Evolutionary conservation across 148 eudicot genomes (phyloP).

Genomic region (Fagopyrum esculentum): DNA sequence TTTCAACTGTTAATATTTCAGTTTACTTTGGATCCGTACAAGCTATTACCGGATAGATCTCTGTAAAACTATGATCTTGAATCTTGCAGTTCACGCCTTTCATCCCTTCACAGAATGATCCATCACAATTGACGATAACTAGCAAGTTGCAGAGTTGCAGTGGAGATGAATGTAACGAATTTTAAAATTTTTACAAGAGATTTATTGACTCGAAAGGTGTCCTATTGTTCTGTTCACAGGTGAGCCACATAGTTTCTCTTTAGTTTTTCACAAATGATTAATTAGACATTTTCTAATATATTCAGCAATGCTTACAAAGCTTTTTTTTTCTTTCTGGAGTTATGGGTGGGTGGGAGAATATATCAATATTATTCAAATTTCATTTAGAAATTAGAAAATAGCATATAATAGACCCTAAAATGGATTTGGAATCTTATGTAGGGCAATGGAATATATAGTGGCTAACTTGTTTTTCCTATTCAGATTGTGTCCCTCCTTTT

Average conservation of each 20-base stretch:
- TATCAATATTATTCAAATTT: neutral
- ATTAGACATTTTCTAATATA: neutral
- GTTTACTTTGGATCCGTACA: too few species aligned
- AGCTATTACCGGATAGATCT: too few species aligned
- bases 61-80: too few species aligned
- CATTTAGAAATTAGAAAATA: neutral
- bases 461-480: neutral
- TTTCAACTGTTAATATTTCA: too few species aligned
- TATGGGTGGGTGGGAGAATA: neutral
- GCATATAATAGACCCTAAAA: neutral
- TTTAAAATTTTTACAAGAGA: too few species aligned
- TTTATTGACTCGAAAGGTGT: constrained; percentile 30
- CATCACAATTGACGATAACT: too few species aligned
- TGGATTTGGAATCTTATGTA: neutral
- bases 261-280: neutral
- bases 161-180: too few species aligned
- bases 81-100: too few species aligned
- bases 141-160: too few species aligned
- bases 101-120: too few species aligned
- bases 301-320: neutral
- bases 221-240: constrained; percentile 86
- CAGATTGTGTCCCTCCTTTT: too few species aligned
- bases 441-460: neutral
- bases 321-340: constrained; percentile 2
- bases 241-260: constrained; percentile 16